A percentile compares a stretch with the other conserved stretches of the same genome.
Conservation (phyloP, 2,329 filamentous ascomycete species). For the Cryphonectria naterciae region DNA sequence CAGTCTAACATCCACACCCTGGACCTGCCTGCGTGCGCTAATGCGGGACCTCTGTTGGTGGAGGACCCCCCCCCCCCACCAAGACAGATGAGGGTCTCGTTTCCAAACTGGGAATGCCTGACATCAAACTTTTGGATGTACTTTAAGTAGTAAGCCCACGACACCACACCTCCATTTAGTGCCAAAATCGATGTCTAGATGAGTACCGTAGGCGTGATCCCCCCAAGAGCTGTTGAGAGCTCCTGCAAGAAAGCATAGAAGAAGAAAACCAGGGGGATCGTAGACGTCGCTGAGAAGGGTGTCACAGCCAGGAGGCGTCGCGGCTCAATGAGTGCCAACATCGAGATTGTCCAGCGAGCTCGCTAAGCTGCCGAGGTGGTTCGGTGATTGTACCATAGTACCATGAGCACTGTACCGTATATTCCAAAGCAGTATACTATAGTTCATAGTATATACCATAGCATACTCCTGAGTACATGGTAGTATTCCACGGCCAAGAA, state of each 20-base stretch:
- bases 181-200: not conserved
- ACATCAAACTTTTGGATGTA: not conserved
- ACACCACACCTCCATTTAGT: not conserved
- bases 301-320: not conserved
- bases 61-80: not conserved
- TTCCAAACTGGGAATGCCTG: constrained; percentile 16
- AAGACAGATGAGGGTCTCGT: not conserved
- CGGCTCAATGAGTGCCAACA: not conserved
- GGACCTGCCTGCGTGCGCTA: not conserved
- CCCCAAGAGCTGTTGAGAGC: not conserved
- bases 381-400: not conserved
- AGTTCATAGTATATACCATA: not conserved
- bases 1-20: constrained; percentile 4
- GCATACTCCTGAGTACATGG: not conserved
- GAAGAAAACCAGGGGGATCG: not conserved
- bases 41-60: constrained; percentile 1
- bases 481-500: not conserved
- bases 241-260: not conserved
- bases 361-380: not conserved
- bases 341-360: not conserved
- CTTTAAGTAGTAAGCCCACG: not conserved
- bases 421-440: not conserved
- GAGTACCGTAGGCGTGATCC: not conserved
- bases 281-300: not conserved
- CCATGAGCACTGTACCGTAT: not conserved